Percentiles rank a stretch among this genome's conserved stretches.
phyloP scores from a whole-genome alignment of 495 filamentous ascomycete species.

The Podospora tetraspora region DNA sequence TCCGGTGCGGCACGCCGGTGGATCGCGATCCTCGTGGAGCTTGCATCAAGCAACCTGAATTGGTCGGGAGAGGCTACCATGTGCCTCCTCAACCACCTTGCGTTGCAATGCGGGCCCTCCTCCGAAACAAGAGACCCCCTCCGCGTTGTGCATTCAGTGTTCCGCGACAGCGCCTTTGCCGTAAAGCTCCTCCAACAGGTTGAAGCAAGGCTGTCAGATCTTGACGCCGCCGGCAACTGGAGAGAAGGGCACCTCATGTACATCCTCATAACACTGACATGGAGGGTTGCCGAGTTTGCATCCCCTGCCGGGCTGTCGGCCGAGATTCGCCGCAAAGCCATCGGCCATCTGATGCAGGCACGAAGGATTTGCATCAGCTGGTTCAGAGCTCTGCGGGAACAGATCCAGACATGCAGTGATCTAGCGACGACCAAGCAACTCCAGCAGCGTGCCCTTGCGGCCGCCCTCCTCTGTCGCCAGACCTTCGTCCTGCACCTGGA shows the following conservation, averaged over 20 bases:
- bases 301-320: neutral
- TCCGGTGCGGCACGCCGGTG: constrained; percentile 44
- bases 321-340: neutral
- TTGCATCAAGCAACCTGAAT: constrained; percentile 50
- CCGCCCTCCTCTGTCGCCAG: constrained; percentile 46
- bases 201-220: constrained; percentile 32
- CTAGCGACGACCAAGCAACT: constrained; percentile 30
- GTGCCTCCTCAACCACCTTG: constrained; percentile 39
- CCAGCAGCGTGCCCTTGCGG: constrained; percentile 41
- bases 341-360: constrained; percentile 11
- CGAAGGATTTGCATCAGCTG: constrained; percentile 34
- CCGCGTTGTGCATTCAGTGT: constrained; percentile 40
- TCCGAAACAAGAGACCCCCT: constrained; percentile 25
- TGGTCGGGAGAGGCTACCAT: constrained; percentile 45
- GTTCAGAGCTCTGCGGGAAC: constrained; percentile 40
- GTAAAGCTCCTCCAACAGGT: constrained; percentile 39
- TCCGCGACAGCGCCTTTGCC: constrained; percentile 44
- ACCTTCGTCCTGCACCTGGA: constrained; percentile 39
- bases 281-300: constrained; percentile 20
- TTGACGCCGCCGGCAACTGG: constrained; percentile 43
- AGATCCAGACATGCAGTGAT: constrained; percentile 39
- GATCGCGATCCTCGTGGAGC: constrained; percentile 45
- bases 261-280: constrained; percentile 40
- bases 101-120: constrained; percentile 44
- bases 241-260: constrained; percentile 49